Base-by-base conservation (phyloP, 768 basidiomycete species). In the Lanmaoa pseudosensibilis region DNA sequence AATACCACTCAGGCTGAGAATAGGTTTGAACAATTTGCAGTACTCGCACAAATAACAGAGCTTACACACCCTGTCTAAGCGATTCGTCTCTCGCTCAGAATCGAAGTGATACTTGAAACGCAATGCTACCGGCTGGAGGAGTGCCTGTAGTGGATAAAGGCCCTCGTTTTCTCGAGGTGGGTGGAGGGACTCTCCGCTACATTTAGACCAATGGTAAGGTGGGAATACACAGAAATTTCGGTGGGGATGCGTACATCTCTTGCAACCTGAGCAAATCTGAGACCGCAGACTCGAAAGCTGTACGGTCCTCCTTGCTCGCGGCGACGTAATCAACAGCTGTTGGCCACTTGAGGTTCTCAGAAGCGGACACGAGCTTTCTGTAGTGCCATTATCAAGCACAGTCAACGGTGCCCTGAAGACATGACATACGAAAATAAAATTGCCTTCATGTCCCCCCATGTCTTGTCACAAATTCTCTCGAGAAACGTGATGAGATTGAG, bases 91-190 rank as follows among this genome's bases (percentile, higher is more conserved):
- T 36, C 93, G 79, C 18, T 83, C 78, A 0, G 90, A 85, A 55
- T 98, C 94, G 59, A 98, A 98, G 67, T 99, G 97, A 69, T 89
- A 99, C 65, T 89, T 92, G 78, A 98, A 99, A 19, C 97, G 83
- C 57, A 93, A 73, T 2, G 88, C 78, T 47, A 99, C 80, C 2
- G 95, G 91, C 43, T 87, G 85, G 4, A 93, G 82, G 18, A 99
- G 81, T 2, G 90, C 87, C 67, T 92, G 87, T 18, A 98, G 65
- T 2, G 97, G 83, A 71, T 95, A 95, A 34, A 98, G 67, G 0
- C 87, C 85, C 46, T 84, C 80, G 27, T 38, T 58, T 61, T 59
- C 65, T 45, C 27, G 52, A 36, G 37, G 46, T 37, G 71, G 69
- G 21, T 75, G 74, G n/a, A 85, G 67, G 39, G 78, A 74, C 51